A percentile compares a stretch with the other conserved stretches of the same genome.
Evolutionary conservation across 176 grass and related monocot genomes (phyloP).

Genomic region (Avena insularis): DNA sequence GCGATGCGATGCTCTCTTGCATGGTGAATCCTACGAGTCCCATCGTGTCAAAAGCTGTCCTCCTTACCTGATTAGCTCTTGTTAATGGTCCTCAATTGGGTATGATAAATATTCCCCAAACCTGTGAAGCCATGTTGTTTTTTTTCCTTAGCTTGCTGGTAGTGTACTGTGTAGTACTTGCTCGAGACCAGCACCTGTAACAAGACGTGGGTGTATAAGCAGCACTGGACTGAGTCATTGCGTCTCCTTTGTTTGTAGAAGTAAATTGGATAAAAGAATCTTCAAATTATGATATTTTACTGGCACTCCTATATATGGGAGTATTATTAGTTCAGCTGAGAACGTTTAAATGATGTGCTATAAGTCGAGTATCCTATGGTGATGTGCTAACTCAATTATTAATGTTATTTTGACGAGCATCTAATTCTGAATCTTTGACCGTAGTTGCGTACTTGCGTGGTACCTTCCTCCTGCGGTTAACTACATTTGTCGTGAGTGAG

Average conservation of each 20-base stretch:
- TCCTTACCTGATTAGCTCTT: constrained; percentile 29
- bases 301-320: neutral
- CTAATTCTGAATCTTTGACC: neutral
- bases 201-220: too few species aligned
- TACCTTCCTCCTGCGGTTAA: neutral
- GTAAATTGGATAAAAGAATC: neutral
- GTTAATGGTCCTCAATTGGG: constrained; percentile 48
- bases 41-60: constrained; percentile 25
- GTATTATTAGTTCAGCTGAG: neutral
- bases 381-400: neutral
- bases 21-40: constrained; percentile 32
- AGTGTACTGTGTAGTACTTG: constrained; percentile 6
- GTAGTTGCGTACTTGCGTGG: neutral
- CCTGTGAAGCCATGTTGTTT: constrained; percentile 11
- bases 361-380: constrained; percentile 17
- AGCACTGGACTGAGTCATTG: neutral
- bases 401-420: neutral
- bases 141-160: neutral
- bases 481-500: neutral
- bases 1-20: neutral
- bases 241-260: neutral
- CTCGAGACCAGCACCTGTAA: neutral
- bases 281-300: neutral
- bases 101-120: constrained; percentile 30
- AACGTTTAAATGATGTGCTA: neutral